A percentile compares a stretch with the other conserved stretches of the same genome.
These are phyloP conservation scores for Tricholoma bakamatsutake DNA, from an alignment of 768 basidiomycete species.

Conservation along the genomic window DNA sequence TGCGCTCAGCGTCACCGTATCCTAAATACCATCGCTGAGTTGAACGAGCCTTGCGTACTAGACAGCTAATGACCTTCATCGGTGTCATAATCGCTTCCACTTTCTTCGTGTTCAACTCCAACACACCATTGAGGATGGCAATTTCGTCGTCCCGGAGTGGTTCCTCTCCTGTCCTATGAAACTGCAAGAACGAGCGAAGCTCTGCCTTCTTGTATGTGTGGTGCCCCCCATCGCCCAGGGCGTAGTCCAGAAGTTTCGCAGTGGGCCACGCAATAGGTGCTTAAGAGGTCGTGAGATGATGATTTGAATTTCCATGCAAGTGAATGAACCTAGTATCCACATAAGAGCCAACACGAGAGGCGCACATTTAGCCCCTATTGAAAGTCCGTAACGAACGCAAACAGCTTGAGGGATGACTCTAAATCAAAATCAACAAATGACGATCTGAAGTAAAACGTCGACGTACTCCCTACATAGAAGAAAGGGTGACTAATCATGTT, in stretches of 20 bases:
- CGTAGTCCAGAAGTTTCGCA: conserved; percentile 74
- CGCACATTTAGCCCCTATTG: conserved; percentile 73
- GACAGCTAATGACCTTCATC: conserved; percentile 44
- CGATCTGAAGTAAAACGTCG: too few species aligned
- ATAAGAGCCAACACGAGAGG: conserved; percentile 71
- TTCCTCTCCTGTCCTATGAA: conserved; percentile 73
- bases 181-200: conserved; percentile 72
- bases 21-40: conserved; percentile 33
- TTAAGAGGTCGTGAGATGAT: conserved; percentile 35
- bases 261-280: conserved; percentile 81
- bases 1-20: conserved; percentile 73
- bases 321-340: conserved; percentile 45
- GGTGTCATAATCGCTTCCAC: conserved; percentile 82
- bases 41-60: conserved; percentile 8
- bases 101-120: conserved; percentile 72
- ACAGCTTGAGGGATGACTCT: conserved; percentile 67
- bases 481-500: neutral
- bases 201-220: conserved; percentile 82
- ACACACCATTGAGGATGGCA: conserved; percentile 70
- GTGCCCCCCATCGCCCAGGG: conserved; percentile 69
- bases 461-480: conserved; percentile 64
- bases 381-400: conserved; percentile 73
- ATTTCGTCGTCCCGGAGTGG: conserved; percentile 80
- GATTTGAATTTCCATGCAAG: conserved; percentile 22
- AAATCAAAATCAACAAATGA: neutral